These are phyloP conservation scores for Coelastrella sp. DNA, from an alignment of 139 green algal species.

Conservation along the genomic window DNA sequence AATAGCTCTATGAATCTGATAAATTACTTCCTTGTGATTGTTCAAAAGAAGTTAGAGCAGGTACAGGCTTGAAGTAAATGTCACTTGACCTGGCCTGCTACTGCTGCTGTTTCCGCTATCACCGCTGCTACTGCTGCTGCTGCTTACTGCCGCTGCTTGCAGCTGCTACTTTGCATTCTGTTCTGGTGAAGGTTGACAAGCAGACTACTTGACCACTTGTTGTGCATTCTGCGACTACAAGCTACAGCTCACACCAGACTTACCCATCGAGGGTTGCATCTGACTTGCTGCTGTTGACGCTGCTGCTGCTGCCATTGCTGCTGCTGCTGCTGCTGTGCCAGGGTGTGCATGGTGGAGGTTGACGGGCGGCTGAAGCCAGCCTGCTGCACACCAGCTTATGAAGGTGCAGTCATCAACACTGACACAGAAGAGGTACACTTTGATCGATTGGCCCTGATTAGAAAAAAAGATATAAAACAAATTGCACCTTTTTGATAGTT, in stretches of 20 bases:
- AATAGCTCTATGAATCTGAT: no score
- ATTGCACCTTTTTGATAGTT: no score
- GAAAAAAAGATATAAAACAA: no score
- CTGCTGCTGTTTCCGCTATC: not conserved
- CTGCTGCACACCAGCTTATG: slow-evolving; percentile 57
- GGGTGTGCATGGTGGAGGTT: slow-evolving; percentile 63
- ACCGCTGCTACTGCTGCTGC: no score
- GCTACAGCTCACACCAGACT: no score
- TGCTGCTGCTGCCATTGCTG: slow-evolving; percentile 14
- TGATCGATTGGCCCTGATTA: no score
- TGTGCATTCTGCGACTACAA: not conserved
- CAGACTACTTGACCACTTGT: not conserved
- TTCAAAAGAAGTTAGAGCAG: no score
- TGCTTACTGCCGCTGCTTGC: no score
- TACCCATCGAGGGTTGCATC: no score
- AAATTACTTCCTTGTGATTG: no score
- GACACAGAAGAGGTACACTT: slow-evolving; percentile 49
- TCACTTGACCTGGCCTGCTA: not conserved
- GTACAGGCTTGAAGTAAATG: no score
- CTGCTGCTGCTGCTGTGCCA: slow-evolving; percentile 36
- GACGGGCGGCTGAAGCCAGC: slow-evolving; percentile 52
- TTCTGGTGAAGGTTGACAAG: not conserved
- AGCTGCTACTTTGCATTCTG: no score
- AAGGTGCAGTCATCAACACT: slow-evolving; percentile 51
- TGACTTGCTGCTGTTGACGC: slow-evolving; percentile 13